Percentiles rank a stretch among this genome's conserved stretches.
Evolutionary conservation across 108 stramenopile genomes (phyloP).

Genomic region (Aurantiochytrium sp.): DNA sequence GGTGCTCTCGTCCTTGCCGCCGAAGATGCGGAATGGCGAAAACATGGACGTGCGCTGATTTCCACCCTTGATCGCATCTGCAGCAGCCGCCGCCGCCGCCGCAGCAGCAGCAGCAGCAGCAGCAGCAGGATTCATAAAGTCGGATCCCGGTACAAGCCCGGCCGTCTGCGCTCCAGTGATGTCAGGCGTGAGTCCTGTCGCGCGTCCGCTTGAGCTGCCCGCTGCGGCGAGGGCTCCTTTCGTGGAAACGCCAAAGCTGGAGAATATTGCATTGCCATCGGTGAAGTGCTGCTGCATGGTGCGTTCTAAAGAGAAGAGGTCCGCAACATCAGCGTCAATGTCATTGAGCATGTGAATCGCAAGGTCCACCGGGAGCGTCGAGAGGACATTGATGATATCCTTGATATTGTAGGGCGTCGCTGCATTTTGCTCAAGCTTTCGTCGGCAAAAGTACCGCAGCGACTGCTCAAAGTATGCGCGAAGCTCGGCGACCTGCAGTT

Average conservation of each 20-base stretch:
- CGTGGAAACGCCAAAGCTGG: not conserved
- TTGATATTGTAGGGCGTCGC: not conserved
- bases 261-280: not conserved
- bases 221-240: too few relatives aligned
- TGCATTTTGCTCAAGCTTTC: not conserved
- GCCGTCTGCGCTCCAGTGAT: too few relatives aligned
- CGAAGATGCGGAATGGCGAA: too few relatives aligned
- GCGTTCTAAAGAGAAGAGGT: not conserved
- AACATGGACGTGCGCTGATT: too few relatives aligned
- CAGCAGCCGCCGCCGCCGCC: too few relatives aligned
- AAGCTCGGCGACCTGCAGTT: not conserved
- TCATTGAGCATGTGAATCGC: not conserved
- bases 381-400: not conserved
- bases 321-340: not conserved
- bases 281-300: not conserved
- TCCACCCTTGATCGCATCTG: too few relatives aligned
- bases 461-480: not conserved
- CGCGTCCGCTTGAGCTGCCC: too few relatives aligned
- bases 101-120: too few relatives aligned
- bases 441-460: not conserved
- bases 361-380: not conserved
- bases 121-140: too few relatives aligned
- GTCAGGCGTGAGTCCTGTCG: too few relatives aligned
- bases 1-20: too few relatives aligned
- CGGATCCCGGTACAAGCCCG: too few relatives aligned